Evolutionary conservation across 2,329 filamentous ascomycete species (phyloP).

Genomic region (Lachnellula arida): DNA sequence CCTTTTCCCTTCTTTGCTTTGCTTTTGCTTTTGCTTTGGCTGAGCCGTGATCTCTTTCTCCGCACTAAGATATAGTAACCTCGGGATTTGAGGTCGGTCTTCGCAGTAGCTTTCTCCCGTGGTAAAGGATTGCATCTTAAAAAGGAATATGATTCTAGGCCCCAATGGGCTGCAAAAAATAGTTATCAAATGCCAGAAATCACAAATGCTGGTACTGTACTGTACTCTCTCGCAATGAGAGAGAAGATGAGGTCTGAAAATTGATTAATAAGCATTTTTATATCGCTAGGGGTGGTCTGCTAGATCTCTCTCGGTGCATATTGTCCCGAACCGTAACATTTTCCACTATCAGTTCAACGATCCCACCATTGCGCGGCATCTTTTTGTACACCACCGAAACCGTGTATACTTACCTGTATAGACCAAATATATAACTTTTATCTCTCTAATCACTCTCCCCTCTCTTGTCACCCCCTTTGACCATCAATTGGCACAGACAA

Average conservation of each 20-base stretch:
- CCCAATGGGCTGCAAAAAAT: neutral
- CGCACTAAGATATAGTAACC: neutral
- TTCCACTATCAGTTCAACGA: neutral
- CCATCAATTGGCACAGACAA: too few species aligned
- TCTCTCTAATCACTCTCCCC: neutral
- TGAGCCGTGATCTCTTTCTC: too few species aligned
- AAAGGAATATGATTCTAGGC: neutral
- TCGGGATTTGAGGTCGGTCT: neutral
- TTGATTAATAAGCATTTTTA: neutral
- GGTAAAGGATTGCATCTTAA: neutral
- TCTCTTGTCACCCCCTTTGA: neutral
- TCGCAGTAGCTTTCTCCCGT: neutral
- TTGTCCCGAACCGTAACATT: neutral
- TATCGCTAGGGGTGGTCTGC: neutral
- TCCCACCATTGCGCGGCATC: slow-evolving; percentile 1
- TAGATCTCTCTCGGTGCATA: neutral
- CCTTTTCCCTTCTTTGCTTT: too few species aligned
- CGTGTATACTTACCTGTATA: slow-evolving; percentile 10
- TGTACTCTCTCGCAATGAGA: too few species aligned
- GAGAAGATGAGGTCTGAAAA: neutral
- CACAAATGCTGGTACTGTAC: too few species aligned
- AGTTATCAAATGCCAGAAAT: too few species aligned
- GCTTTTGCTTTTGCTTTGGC: too few species aligned
- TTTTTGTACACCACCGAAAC: slow-evolving; percentile 4
- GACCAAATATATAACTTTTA: neutral